A percentile compares a stretch with the other conserved stretches of the same genome.
These are phyloP conservation scores for Cryptococcus sp. DNA, from an alignment of 1,284 basidiomycete species.

Conservation along the genomic window DNA sequence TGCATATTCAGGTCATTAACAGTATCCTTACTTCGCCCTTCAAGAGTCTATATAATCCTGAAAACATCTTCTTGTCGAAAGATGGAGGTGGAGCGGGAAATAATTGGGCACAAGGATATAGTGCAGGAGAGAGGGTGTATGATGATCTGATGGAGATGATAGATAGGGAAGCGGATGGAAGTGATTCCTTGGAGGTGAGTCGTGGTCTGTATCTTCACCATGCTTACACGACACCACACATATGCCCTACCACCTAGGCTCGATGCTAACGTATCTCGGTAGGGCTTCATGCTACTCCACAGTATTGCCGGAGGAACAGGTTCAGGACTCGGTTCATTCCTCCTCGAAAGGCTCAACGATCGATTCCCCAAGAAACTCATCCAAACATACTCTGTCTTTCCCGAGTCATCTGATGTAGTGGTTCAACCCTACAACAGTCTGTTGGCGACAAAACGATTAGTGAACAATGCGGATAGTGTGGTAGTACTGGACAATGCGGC, in stretches of 20 bases:
- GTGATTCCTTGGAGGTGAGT: conserved; percentile 89
- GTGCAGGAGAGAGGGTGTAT: conserved; percentile 82
- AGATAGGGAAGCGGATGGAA: conserved; percentile 96
- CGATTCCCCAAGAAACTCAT: conserved; percentile 99
- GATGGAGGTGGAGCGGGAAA: conserved; percentile 98
- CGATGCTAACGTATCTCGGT: conserved; percentile 1
- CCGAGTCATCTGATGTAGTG: conserved; percentile 88
- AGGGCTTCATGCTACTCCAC: conserved; percentile 99
- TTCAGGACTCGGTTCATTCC: conserved; percentile 93
- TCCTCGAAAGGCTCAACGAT: conserved; percentile 94
- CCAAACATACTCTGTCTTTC: conserved; percentile 99
- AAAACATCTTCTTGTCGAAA: conserved; percentile 93
- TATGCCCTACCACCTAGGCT: not conserved
- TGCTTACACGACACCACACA: not conserved
- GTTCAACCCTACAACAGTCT: conserved; percentile 98
- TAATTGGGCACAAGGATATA: conserved; percentile 96
- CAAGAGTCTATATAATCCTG: conserved; percentile 93
- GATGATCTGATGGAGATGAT: conserved; percentile 99
- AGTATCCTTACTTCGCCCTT: conserved; percentile 89
- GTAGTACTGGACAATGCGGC: conserved; percentile 98
- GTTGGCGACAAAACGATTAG: conserved; percentile 88
- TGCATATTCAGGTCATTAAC: conserved; percentile 74
- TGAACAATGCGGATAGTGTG: conserved; percentile 94
- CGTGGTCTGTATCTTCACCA: not conserved
- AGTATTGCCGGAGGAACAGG: conserved; percentile 99